Base-by-base conservation (phyloP, 768 basidiomycete genomes). In the Rhizopogon vesiculosus region DNA sequence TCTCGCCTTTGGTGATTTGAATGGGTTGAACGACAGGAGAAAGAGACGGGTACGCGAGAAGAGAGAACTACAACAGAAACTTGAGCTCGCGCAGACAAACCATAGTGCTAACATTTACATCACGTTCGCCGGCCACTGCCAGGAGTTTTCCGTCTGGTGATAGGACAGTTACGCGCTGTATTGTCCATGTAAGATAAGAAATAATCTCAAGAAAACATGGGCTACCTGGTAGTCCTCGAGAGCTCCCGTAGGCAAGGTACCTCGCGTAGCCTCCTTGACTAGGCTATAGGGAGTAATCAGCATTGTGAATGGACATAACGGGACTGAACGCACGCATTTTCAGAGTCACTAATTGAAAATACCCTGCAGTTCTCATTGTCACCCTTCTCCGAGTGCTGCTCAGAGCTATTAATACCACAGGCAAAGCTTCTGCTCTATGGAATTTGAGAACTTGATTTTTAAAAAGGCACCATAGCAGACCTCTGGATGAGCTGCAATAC, bases 101-200 rank as follows among this genome's bases (percentile, higher is more conserved):
- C 62, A 54, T n/a, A 59, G 53, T 29, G 70, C 44, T 31, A 66
- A 46, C 42, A 62, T 78, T 59, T 64, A 93, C 91, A 64, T 86
- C 80, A 62, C 83, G 83, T 57, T 80, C 79, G 3, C 93, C 92
- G 22, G 85, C 91, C 38, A 86, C 81, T 4, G 84, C 87, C 5
- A 96, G 66, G 41, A 87, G 68, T 25, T 72, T 76, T 22, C 80
- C 78, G 61, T 86, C 78, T 6, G 85, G 85, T 41, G 93, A 93
- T 54, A 98, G 73, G 2, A 83, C 79, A 1, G 93, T 94, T 22
- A 94, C 86, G 85, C 91, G 95, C 95, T 97, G 66, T 52, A n/a
- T 40, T 33, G 48, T 25, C 42, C 53, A 57, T 54, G 51, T 64
- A 10, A 57, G 57, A 49, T 35, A 40, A n/a, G 33, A 13, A 22